Evolutionary conservation across 2,329 filamentous ascomycete genomes (phyloP).

Genomic region (Ceratocystis alfenasii): DNA sequence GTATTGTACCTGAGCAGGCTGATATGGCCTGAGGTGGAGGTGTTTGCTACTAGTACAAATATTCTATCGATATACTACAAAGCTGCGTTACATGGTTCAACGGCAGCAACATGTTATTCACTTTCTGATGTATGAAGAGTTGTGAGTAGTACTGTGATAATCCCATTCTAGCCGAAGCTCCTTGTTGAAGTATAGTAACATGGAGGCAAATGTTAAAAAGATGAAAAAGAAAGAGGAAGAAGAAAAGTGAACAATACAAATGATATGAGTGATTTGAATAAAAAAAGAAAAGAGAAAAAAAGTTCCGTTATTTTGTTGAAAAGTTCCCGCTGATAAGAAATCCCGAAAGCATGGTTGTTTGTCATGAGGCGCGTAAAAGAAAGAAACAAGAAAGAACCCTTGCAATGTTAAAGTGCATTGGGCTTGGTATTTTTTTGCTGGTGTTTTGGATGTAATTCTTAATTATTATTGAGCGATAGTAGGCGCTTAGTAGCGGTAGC

Average conservation of each 20-base stretch:
- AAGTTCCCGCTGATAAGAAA: slow-evolving; percentile 23
- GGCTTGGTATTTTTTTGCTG: slow-evolving; percentile 22
- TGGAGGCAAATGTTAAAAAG: slow-evolving; percentile 21
- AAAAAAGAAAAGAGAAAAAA: slow-evolving; percentile 10
- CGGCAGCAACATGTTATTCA: background rate
- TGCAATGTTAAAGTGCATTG: slow-evolving; percentile 22
- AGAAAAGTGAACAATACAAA: background rate
- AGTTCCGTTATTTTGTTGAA: slow-evolving; percentile 23
- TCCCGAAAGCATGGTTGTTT: slow-evolving; percentile 21
- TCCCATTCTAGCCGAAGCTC: slow-evolving; percentile 16
- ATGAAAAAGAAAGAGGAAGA: slow-evolving; percentile 26
- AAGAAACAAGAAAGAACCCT: slow-evolving; percentile 14
- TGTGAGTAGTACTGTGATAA: slow-evolving; percentile 13
- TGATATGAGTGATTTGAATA: background rate
- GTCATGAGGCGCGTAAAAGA: slow-evolving; percentile 23
- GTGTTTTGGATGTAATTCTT: slow-evolving; percentile 24
- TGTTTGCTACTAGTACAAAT: background rate
- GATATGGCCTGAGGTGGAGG: slow-evolving; percentile 12
- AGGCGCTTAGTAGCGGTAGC: slow-evolving; percentile 36
- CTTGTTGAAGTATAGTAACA: slow-evolving; percentile 15
- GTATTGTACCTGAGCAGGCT: slow-evolving; percentile 59
- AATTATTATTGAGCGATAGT: slow-evolving; percentile 24
- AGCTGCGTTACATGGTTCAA: background rate
- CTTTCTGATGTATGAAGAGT: background rate
- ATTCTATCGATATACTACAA: background rate